phyloP scores from a whole-genome alignment of 345 rosid genomes.

The Hypericum perforatum region DNA sequence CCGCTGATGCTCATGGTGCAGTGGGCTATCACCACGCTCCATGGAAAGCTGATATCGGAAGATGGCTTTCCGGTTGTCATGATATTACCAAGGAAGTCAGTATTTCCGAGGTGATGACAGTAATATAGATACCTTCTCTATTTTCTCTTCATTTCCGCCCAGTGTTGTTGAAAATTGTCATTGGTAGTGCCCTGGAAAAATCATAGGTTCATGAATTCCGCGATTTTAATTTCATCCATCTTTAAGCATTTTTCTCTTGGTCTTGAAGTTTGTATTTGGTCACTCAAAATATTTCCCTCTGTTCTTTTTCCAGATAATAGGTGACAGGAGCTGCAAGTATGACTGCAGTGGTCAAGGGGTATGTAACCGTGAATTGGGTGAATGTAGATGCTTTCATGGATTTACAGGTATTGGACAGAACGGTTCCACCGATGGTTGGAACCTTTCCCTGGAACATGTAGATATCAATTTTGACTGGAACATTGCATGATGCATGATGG shows the following conservation, averaged over 20 bases:
- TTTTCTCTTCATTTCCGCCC: too few species aligned
- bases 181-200: too few species aligned
- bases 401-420: constrained; percentile 33
- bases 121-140: not conserved
- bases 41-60: constrained; percentile 78
- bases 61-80: constrained; percentile 89
- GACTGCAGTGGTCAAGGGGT: constrained; percentile 81
- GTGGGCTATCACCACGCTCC: constrained; percentile 71
- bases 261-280: too few species aligned
- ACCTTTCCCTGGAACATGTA: too few species aligned
- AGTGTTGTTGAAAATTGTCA: too few species aligned
- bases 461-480: too few species aligned
- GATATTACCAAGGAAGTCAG: constrained; percentile 38
- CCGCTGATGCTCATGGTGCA: constrained; percentile 61
- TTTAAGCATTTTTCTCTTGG: too few species aligned
- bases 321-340: constrained; percentile 56
- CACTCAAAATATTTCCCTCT: not conserved
- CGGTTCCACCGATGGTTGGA: too few species aligned
- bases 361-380: constrained; percentile 72
- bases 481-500: too few species aligned
- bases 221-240: too few species aligned
- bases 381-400: constrained; percentile 88
- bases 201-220: too few species aligned
- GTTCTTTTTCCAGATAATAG: constrained; percentile 44
- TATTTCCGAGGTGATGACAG: constrained; percentile 44